Conservation (phyloP, 2,329 filamentous ascomycete species). For the Botrytis deweyae region DNA sequence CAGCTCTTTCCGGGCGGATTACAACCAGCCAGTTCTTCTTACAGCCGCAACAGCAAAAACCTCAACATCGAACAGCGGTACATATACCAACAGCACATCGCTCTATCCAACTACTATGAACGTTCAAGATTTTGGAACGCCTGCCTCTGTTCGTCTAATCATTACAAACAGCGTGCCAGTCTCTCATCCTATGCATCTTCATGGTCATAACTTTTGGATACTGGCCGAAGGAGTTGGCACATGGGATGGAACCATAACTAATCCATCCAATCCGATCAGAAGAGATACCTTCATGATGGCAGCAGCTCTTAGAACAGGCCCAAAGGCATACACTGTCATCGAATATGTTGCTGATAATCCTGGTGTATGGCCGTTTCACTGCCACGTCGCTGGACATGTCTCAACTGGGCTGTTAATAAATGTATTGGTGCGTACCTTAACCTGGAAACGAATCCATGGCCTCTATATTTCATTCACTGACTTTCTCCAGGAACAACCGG, state of each 20-base stretch:
- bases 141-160: conserved; percentile 75
- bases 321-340: conserved; percentile 52
- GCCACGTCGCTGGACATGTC: conserved; percentile 56
- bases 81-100: conserved; percentile 50
- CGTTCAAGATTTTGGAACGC: conserved; percentile 55
- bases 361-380: conserved; percentile 58
- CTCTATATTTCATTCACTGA: not conserved
- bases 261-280: conserved; percentile 48
- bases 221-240: conserved; percentile 47
- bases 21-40: conserved; percentile 51
- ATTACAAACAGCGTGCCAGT: conserved; percentile 61
- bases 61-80: conserved; percentile 48
- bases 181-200: conserved; percentile 68
- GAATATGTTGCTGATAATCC: conserved; percentile 57
- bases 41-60: conserved; percentile 51
- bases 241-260: conserved; percentile 38
- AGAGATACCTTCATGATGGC: conserved; percentile 54
- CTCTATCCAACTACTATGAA: conserved; percentile 55
- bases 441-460: not conserved
- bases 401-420: conserved; percentile 44
- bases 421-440: conserved; percentile 40
- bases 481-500: conserved; percentile 26
- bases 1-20: conserved; percentile 51
- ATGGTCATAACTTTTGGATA: conserved; percentile 73
- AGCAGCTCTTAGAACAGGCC: conserved; percentile 43